Evolutionary conservation across 768 basidiomycete species (phyloP).

Genomic region (Filobasidium wieringae): DNA sequence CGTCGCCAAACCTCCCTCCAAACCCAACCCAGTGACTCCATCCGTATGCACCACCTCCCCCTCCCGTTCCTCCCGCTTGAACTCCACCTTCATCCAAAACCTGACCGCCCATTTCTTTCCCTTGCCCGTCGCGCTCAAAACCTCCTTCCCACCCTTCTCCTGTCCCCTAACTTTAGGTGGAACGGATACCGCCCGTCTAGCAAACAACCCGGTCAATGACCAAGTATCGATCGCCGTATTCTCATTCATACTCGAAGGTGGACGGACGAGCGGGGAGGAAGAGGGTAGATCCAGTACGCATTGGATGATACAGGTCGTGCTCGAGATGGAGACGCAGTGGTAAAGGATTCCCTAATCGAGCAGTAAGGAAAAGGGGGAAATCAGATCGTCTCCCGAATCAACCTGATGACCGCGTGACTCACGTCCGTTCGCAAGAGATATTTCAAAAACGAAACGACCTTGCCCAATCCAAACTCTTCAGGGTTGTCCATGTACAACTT

Average conservation of each 20-base stretch:
- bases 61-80: not conserved
- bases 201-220: slow-evolving; percentile 5
- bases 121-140: too few species aligned
- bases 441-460: slow-evolving; percentile 30
- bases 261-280: slow-evolving; percentile 5
- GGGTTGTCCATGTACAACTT: not conserved
- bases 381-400: too few species aligned
- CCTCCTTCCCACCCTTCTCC: not conserved
- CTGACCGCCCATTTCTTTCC: slow-evolving; percentile 1
- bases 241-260: too few species aligned
- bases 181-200: slow-evolving; percentile 6
- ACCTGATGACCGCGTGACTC: not conserved
- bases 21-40: too few species aligned
- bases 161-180: not conserved
- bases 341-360: slow-evolving; percentile 27
- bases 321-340: slow-evolving; percentile 17
- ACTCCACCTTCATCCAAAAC: slow-evolving; percentile 10
- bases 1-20: too few species aligned
- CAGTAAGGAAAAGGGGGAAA: too few species aligned
- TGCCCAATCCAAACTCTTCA: not conserved
- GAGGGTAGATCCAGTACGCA: slow-evolving; percentile 8
- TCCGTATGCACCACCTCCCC: too few species aligned
- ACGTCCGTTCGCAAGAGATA: slow-evolving; percentile 30
- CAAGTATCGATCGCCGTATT: not conserved
- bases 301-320: slow-evolving; percentile 6